Conservation (phyloP, 139 green algal genomes). For the Trebouxia sp. region DNA sequence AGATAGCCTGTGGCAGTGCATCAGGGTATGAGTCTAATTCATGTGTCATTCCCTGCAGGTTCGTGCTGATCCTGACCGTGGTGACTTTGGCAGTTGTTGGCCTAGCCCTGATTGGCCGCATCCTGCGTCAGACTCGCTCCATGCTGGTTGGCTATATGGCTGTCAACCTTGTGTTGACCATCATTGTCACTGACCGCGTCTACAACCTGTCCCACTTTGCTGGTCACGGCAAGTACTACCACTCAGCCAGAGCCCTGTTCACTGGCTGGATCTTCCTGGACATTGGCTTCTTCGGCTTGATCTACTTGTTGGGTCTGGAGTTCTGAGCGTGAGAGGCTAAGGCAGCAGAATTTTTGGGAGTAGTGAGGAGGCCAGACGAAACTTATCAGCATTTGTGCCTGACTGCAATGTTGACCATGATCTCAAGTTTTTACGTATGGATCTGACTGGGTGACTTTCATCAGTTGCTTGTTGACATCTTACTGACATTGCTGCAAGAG, state of each 20-base stretch:
- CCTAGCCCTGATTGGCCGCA: neutral
- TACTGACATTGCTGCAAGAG: too few species aligned
- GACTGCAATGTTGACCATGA: too few species aligned
- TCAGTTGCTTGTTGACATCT: too few species aligned
- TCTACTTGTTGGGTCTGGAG: conserved; percentile 27
- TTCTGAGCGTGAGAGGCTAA: neutral
- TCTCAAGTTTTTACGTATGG: too few species aligned
- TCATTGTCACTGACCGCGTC: conserved; percentile 14
- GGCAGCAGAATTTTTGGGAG: too few species aligned
- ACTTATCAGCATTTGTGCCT: too few species aligned
- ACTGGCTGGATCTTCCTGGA: conserved; percentile 20
- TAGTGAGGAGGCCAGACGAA: too few species aligned
- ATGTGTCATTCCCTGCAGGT: neutral
- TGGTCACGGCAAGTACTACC: neutral
- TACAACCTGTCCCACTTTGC: conserved; percentile 32
- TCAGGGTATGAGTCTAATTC: neutral
- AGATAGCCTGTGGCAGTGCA: neutral
- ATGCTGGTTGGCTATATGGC: conserved; percentile 30
- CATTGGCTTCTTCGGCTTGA: conserved; percentile 15
- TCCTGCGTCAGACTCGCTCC: conserved; percentile 25
- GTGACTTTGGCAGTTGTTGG: neutral
- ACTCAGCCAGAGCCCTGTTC: neutral
- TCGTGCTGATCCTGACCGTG: neutral
- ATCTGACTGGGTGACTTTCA: too few species aligned
- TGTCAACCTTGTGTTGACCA: conserved; percentile 6